phyloP scores from a whole-genome alignment of 345 rosid species.

The Populus nigra region DNA sequence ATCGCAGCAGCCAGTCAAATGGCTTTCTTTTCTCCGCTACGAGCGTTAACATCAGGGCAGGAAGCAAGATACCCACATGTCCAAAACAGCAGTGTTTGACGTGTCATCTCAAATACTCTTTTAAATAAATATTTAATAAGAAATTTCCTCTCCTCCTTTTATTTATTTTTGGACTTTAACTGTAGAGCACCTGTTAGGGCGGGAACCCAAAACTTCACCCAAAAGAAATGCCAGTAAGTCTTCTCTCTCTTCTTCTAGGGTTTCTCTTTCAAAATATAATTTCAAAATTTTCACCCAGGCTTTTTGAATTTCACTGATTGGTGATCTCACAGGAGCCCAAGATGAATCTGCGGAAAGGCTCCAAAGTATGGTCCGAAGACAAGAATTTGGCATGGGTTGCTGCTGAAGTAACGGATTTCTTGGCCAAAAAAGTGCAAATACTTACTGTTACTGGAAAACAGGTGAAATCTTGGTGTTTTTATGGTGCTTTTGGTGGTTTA shows the following conservation, averaged over 20 bases:
- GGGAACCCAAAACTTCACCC: constrained; percentile 42
- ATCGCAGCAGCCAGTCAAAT: background rate
- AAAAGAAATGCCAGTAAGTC: constrained; percentile 6
- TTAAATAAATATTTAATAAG: background rate
- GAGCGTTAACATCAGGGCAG: background rate
- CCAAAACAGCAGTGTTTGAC: background rate
- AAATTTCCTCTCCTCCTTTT: constrained; percentile 24
- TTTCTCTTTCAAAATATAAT: constrained; percentile 13
- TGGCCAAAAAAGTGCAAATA: constrained; percentile 53
- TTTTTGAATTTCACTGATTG: background rate
- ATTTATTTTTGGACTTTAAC: constrained; percentile 3
- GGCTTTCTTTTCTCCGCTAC: background rate
- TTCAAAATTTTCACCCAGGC: background rate
- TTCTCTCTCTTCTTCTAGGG: constrained; percentile 19
- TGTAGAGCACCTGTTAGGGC: constrained; percentile 44
- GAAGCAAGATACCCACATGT: background rate
- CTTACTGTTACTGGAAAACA: constrained; percentile 51
- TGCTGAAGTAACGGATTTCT: constrained; percentile 55
- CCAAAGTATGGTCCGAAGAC: constrained; percentile 88
- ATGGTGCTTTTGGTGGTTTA: background rate
- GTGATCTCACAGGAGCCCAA: constrained; percentile 25
- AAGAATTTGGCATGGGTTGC: constrained; percentile 79
- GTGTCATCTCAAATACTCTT: constrained; percentile 38
- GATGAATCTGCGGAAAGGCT: constrained; percentile 61
- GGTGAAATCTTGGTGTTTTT: constrained; percentile 33